These are phyloP conservation scores for Albizia julibrissin DNA, from an alignment of 306 rosid genomes.

Conservation along the genomic window DNA sequence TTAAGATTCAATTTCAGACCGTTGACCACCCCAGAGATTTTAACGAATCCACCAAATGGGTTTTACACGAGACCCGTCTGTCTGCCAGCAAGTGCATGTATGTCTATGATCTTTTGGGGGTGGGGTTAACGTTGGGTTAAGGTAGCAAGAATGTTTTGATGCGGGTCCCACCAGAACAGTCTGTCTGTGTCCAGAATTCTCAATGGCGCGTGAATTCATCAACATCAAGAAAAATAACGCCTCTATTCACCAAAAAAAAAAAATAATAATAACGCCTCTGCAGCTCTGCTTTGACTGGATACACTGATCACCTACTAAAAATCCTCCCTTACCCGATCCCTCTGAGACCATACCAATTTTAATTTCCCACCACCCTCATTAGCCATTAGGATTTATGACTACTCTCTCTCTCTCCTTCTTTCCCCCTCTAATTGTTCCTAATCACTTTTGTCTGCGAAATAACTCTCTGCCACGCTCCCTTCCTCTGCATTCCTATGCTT, in stretches of 20 bases:
- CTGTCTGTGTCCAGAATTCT: background rate
- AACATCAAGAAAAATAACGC: background rate
- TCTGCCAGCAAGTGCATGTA: no score
- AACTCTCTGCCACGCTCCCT: background rate
- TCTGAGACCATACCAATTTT: background rate
- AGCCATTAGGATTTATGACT: background rate
- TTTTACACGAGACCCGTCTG: background rate
- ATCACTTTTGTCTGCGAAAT: background rate
- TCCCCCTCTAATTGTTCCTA: background rate
- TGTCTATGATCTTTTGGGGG: background rate
- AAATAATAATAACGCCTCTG: background rate
- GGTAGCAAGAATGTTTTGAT: background rate
- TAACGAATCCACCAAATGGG: background rate
- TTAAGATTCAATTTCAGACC: background rate
- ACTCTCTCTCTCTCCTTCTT: background rate
- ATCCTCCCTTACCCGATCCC: background rate
- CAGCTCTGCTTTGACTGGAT: background rate
- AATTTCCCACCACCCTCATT: background rate
- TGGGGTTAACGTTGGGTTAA: constrained; percentile 20
- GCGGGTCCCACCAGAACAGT: constrained; percentile 46
- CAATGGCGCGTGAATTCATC: constrained; percentile 34
- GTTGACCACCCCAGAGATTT: background rate
- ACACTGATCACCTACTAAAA: constrained; percentile 29
- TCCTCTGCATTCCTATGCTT: background rate
- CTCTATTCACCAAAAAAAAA: no score